Evolutionary conservation across 1,284 basidiomycete genomes (phyloP), one percentile per base, ranked within the genome.

Genomic region (Papiliotrema laurentii): DNA sequence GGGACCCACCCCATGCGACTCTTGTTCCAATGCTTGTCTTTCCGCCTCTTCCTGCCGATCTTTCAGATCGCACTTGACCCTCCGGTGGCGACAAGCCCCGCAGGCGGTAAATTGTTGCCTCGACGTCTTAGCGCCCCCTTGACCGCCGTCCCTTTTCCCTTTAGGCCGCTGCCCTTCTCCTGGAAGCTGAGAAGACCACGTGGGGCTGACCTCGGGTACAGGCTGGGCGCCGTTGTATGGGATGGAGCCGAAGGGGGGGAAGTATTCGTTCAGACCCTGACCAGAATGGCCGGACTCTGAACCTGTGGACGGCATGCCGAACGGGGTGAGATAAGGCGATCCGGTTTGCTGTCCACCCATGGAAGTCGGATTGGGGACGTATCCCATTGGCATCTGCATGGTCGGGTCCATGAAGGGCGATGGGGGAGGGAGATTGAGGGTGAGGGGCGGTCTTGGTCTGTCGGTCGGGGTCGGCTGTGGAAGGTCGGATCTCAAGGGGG

Each of bases 21-120:
- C 10, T 28, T 34, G 43, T 27, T 16, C 55, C 46, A 21, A 51
- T 51, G 11, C 53, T 51, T 2, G 49, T 51, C 16, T 48, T 41
- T 64, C 60, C 1, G 60, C 56, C 33, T 60, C 60, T 39, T 68
- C 66, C 53, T 70, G 68, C 35, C 63, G 59, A 16, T 69, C 66
- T 24, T 71, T 70, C 39, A 73, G 50, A 52, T 69, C 69, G 45
- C 69, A 74, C 47, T 71, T 72, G 34, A 74, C 72, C 27, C 89
- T 81, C 63, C 89, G 76, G 81, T 88, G 88, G 46, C 89, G 83
- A 73, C 89, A 93, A 31, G 89, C 88, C 44, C 88, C 89, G 66
- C 89, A 92, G 3, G 89, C 89, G 30, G 85, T 84, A 73, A 87
- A 89, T 62, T 89, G 87, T 61, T 86, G 85, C 43, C 87, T 76